Percentiles rank a stretch among this genome's conserved stretches.
phyloP scores from a whole-genome alignment of 768 basidiomycete genomes.

The Cubamyces sp. region DNA sequence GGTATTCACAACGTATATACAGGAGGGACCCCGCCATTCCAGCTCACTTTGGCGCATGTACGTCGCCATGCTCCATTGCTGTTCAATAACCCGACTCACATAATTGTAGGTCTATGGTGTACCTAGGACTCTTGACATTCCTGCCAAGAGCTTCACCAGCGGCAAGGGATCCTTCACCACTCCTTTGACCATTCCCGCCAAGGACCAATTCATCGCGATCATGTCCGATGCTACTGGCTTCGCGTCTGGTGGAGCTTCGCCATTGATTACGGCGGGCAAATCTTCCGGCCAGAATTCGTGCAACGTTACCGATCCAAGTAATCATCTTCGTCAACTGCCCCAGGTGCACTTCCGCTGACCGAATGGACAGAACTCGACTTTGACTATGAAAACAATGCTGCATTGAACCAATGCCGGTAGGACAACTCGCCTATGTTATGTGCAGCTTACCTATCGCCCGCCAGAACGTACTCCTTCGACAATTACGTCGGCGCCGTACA shows the following conservation, averaged over 20 bases:
- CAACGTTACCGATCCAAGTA: conserved; percentile 12
- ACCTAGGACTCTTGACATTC: conserved; percentile 58
- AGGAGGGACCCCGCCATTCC: conserved; percentile 65
- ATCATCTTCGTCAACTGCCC: not conserved
- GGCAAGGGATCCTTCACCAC: conserved; percentile 56
- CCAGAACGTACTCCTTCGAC: conserved; percentile 28
- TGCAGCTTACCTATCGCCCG: not conserved
- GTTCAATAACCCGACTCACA: conserved; percentile 7
- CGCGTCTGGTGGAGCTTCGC: conserved; percentile 49
- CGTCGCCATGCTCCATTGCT: conserved; percentile 25
- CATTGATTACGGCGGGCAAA: conserved; percentile 9
- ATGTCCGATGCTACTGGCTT: conserved; percentile 79
- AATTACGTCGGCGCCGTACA: conserved; percentile 31
- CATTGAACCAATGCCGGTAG: conserved; percentile 24
- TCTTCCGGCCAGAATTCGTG: not conserved
- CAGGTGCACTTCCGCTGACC: not conserved
- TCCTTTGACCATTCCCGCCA: conserved; percentile 46
- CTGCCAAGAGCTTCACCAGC: conserved; percentile 54
- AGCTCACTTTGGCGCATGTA: conserved; percentile 55
- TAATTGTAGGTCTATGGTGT: conserved; percentile 53
- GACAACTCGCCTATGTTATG: not conserved
- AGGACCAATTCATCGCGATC: conserved; percentile 51
- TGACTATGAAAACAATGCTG: conserved; percentile 10
- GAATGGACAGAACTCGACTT: conserved; percentile 8
- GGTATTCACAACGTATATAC: conserved; percentile 7